These are phyloP conservation scores for Allomyces arbusculus DNA, from an alignment of 192 early-diverging fungal genomes.

Conservation along the genomic window DNA sequence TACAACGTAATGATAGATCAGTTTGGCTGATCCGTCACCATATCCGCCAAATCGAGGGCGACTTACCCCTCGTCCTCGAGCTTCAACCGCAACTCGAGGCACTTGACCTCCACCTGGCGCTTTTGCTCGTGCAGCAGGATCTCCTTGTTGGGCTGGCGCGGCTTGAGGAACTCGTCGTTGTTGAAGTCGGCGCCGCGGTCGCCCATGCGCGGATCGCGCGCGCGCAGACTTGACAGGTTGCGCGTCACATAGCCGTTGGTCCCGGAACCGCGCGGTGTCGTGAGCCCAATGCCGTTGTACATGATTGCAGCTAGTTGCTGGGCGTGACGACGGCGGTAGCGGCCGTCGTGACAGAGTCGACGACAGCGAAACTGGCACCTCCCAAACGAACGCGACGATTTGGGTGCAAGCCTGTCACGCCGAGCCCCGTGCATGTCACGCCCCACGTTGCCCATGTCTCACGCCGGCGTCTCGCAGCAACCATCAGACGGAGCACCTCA, in stretches of 20 bases:
- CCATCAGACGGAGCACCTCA: too few relatives aligned
- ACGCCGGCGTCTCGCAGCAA: too few relatives aligned
- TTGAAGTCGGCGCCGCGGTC: conserved; percentile 17
- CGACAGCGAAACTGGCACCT: too few relatives aligned
- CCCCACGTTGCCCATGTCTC: too few relatives aligned
- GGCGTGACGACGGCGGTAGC: too few relatives aligned
- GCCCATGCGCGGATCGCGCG: conserved; percentile 14
- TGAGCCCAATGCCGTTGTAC: conserved; percentile 66
- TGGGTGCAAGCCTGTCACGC: too few relatives aligned
- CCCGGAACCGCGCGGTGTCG: conserved; percentile 61
- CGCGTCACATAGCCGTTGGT: conserved; percentile 93
- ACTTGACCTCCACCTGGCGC: conserved; percentile 70
- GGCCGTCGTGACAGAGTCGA: too few relatives aligned
- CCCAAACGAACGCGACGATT: too few relatives aligned
- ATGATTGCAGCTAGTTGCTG: conserved; percentile 9
- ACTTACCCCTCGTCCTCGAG: conserved; percentile 52
- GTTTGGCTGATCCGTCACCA: not conserved
- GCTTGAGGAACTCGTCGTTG: conserved; percentile 5
- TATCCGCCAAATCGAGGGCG: not conserved
- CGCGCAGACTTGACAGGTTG: conserved; percentile 54
- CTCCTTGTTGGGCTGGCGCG: conserved; percentile 46
- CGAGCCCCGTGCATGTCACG: too few relatives aligned
- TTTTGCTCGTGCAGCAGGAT: conserved; percentile 71
- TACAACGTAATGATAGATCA: conserved; percentile 5
- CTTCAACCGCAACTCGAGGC: conserved; percentile 53